phyloP scores from a whole-genome alignment of 805 yeast genomes.

The Myxozyma nipponensis region DNA sequence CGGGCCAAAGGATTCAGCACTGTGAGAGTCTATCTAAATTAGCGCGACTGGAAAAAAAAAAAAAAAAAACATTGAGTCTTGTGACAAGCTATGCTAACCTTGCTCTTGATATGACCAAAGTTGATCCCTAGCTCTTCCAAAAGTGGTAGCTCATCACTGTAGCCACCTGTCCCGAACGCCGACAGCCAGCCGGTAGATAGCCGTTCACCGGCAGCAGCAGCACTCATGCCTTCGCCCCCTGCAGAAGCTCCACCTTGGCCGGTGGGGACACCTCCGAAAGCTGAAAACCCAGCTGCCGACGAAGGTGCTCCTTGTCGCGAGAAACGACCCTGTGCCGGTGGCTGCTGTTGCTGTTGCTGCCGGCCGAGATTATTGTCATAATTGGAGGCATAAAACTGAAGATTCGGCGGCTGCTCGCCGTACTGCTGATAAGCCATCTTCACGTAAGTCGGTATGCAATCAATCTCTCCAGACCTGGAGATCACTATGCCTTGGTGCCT shows the following conservation, averaged over 20 bases:
- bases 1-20: slow-evolving; percentile 74
- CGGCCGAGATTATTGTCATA: too few relatives aligned
- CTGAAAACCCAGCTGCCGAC: slow-evolving; percentile 26
- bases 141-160: slow-evolving; percentile 90
- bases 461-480: too few relatives aligned
- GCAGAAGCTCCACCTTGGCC: slow-evolving; percentile 31
- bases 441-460: too few relatives aligned
- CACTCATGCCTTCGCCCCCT: slow-evolving; percentile 37
- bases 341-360: slow-evolving; percentile 2
- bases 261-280: slow-evolving; percentile 39
- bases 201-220: slow-evolving; percentile 37
- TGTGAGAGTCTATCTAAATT: slow-evolving; percentile 52
- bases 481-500: too few relatives aligned
- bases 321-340: not conserved
- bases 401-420: slow-evolving; percentile 17
- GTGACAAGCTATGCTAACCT: slow-evolving; percentile 37
- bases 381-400: slow-evolving; percentile 35
- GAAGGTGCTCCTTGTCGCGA: not conserved
- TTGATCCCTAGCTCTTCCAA: slow-evolving; percentile 92
- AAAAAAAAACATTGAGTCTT: too few relatives aligned
- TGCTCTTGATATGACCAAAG: slow-evolving; percentile 77
- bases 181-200: slow-evolving; percentile 77
- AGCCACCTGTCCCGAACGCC: slow-evolving; percentile 89
- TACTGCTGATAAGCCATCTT: not conserved
- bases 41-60: not conserved